Percentiles rank a stretch among this genome's conserved stretches.
phyloP scores from a whole-genome alignment of 2,329 filamentous ascomycete genomes.

The Fusarium anguioides region DNA sequence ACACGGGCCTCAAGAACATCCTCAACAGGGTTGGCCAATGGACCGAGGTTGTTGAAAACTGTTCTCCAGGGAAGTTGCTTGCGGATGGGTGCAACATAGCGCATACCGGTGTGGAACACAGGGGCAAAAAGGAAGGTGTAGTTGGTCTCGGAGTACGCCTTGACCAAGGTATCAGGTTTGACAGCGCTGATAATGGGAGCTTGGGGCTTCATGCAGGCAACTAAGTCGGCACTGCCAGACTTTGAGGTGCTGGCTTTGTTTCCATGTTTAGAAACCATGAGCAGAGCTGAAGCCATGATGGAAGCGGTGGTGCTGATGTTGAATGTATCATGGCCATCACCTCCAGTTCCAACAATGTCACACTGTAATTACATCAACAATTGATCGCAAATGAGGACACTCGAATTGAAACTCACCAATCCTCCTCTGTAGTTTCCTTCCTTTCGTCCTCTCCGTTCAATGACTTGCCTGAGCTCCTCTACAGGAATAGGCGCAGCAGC shows the following conservation, averaged over 20 bases:
- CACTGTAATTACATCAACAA: slow-evolving; percentile 58
- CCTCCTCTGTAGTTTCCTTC: slow-evolving; percentile 85
- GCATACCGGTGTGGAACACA: slow-evolving; percentile 96
- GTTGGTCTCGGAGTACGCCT: slow-evolving; percentile 82
- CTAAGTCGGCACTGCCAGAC: slow-evolving; percentile 92
- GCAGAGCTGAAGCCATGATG: slow-evolving; percentile 86
- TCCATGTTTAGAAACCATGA: slow-evolving; percentile 93
- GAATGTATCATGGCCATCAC: slow-evolving; percentile 97
- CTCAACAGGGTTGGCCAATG: slow-evolving; percentile 90
- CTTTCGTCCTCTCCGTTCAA: slow-evolving; percentile 68
- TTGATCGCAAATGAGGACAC: neutral
- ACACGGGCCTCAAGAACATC: slow-evolving; percentile 86
- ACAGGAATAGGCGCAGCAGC: slow-evolving; percentile 80
- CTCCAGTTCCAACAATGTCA: slow-evolving; percentile 97
- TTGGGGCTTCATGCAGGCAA: slow-evolving; percentile 78
- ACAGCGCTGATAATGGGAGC: slow-evolving; percentile 81
- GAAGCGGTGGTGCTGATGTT: slow-evolving; percentile 97
- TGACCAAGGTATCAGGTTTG: slow-evolving; percentile 74
- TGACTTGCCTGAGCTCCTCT: slow-evolving; percentile 67
- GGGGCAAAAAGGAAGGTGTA: slow-evolving; percentile 97
- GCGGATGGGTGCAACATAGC: slow-evolving; percentile 85
- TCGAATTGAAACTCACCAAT: slow-evolving; percentile 67
- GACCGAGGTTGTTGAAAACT: slow-evolving; percentile 96
- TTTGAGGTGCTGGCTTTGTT: slow-evolving; percentile 96
- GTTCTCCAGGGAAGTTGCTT: slow-evolving; percentile 93